Base-by-base conservation (phyloP, 768 basidiomycete genomes). In the Mycena indigotica region DNA sequence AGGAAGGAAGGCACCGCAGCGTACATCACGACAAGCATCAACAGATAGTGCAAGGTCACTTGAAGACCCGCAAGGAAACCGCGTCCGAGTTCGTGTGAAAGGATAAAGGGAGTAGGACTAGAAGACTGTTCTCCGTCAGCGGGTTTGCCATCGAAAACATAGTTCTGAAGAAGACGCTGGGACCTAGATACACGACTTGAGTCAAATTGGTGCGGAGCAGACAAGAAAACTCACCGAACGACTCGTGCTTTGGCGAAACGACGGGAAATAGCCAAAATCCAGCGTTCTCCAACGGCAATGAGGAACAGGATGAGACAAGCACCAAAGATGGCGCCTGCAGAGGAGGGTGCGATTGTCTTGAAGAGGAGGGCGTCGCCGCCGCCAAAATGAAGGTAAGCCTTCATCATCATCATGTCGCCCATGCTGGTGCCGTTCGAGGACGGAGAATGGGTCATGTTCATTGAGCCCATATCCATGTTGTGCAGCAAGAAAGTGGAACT, bases 251-350 rank as follows among this genome's bases (percentile, higher is more conserved):
- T 45, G 6, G 46, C 45, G 35, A 58, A 56, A 1, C 38, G 5
- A 10, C 46, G 60, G n/a, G 19, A 25, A 2, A 52, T 28, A 0
- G 63, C 63, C 30, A 53, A 57, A 19, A 95, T 70, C 72, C 83
- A 86, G 60, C 93, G 78, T 49, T 94, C 91, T 32, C 88, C 73
- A 10, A 93, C 65, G 5, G 85, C 85, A 29, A 95, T 74, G 29
- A 88, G 32, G 64, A 88, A 75, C 21, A 95, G 75, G 0, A 80
- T 86, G 55, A 95, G 78, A 67, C 86, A 89, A 35, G 91, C 87
- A 0, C 89, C 93, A 21, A 82, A 83, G 30, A 92, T 81, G 0
- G 88, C 86, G 21, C 89, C 92, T 5, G 74, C 60, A 0, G 90
- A 86, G 2, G 78, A 78, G 0, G 94, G 93, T 4, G 69, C 72